A percentile compares a stretch with the other conserved stretches of the same genome.
Evolutionary conservation across 768 basidiomycete species (phyloP).

Genomic region (Lepiota subincarnata): DNA sequence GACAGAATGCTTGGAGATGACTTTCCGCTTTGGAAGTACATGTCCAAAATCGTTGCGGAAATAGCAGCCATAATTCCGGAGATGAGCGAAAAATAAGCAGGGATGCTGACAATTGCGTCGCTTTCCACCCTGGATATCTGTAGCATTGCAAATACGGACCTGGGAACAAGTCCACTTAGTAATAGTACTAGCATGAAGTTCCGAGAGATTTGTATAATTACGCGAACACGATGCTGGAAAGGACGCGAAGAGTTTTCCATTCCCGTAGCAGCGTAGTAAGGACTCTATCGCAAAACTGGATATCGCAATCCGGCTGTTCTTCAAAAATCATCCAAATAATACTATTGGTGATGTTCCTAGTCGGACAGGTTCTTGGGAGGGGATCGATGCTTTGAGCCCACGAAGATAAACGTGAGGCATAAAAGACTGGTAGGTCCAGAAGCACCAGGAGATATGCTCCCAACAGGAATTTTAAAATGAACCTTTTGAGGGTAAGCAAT

Average conservation of each 20-base stretch:
- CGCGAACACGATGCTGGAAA: constrained; percentile 3
- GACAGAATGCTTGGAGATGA: constrained; percentile 2
- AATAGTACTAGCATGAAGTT: too few relatives aligned
- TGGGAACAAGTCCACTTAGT: background rate
- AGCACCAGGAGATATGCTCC: background rate
- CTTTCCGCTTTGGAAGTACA: constrained; percentile 8
- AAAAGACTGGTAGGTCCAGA: constrained; percentile 6
- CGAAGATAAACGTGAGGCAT: background rate
- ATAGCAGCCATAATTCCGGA: constrained; percentile 4
- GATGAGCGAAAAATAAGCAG: constrained; percentile 1
- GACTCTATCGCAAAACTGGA: background rate
- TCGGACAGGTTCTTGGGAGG: background rate
- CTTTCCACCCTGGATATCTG: constrained; percentile 6
- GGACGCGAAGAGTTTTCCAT: constrained; percentile 4
- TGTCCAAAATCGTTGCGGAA: constrained; percentile 6
- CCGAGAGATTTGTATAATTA: background rate
- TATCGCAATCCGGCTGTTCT: background rate
- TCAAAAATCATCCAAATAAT: background rate
- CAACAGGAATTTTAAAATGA: background rate
- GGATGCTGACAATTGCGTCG: background rate
- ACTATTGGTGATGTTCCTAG: background rate
- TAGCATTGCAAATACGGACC: constrained; percentile 6
- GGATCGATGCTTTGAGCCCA: background rate
- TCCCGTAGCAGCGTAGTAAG: background rate
- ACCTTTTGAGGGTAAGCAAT: background rate